Conservation (phyloP, 1,284 basidiomycete genomes). For the Acaromyces ingoldii region DNA sequence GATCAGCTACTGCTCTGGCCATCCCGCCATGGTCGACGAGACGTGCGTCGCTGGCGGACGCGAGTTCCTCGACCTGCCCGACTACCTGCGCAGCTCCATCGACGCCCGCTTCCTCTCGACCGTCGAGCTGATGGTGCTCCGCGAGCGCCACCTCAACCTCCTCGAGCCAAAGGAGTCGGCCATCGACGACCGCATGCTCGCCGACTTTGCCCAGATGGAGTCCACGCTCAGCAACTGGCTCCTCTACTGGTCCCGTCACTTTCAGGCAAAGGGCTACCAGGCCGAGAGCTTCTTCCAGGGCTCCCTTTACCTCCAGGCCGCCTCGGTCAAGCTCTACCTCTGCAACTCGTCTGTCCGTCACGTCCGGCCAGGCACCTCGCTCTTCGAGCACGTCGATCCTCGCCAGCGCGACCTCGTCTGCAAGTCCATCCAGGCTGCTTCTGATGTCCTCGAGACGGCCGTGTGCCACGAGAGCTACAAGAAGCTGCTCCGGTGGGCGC, state of each 20-base stretch:
- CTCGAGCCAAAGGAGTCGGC: conserved; percentile 78
- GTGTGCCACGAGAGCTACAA: conserved; percentile 69
- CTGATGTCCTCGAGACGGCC: conserved; percentile 73
- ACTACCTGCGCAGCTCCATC: conserved; percentile 76
- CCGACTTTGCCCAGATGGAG: conserved; percentile 78
- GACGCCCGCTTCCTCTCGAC: conserved; percentile 80
- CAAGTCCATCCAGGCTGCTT: conserved; percentile 84
- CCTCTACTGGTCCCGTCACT: conserved; percentile 74
- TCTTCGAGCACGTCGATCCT: conserved; percentile 91
- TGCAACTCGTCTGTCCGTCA: too few relatives aligned
- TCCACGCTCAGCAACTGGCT: conserved; percentile 83
- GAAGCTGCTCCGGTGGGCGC: conserved; percentile 78
- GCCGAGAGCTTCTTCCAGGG: conserved; percentile 77
- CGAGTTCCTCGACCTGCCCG: conserved; percentile 71
- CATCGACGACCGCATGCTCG: conserved; percentile 74
- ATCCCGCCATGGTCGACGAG: conserved; percentile 72
- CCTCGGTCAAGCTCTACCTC: conserved; percentile 88
- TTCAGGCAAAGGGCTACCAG: conserved; percentile 68
- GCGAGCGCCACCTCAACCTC: conserved; percentile 81
- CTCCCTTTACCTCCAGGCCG: conserved; percentile 76
- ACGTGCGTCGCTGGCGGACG: conserved; percentile 81
- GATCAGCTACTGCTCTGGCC: conserved; percentile 84
- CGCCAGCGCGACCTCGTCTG: conserved; percentile 89
- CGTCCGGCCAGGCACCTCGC: too few relatives aligned
- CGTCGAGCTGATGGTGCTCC: conserved; percentile 75